Evolutionary conservation across 495 filamentous ascomycete genomes (phyloP), one percentile per base, ranked within the genome.

Genomic region (Lasiosphaeris hirsuta): DNA sequence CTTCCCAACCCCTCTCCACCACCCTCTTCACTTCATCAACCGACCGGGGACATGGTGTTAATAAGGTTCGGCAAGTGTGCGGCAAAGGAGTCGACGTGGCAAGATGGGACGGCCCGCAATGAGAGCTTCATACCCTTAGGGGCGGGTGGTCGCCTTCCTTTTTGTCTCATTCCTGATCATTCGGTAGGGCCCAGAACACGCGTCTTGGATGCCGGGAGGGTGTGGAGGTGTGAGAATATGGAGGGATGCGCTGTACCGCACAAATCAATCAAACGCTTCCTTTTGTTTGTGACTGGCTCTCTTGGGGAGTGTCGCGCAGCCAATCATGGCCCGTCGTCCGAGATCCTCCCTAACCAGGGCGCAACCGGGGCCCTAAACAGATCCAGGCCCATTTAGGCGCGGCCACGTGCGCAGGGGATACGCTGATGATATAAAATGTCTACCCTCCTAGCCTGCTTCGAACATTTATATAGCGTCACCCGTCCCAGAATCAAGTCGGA

Each of bases 371-470:
- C 23, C 5, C 23, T 30, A 14, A 40, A 34, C 30, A 38, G 18
- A 34, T 18, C 41, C n/a, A 40, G 34, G 23, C 43, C 67, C 65
- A 64, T 60, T 63, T 54, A 66, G 49, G 57, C 44, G 36, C 46
- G 56, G 67, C 63, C 69, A 70, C 68, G 67, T 69, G 63, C 67
- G 30, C 51, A 40, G 17, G 18, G 42, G 41, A n/a, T 45, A 15
- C 58, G 58, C 41, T 59, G 44, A 62, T 63, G 60, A 58, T 65
- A 67, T 64, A 63, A 63, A 67, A 64, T 58, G 36, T 57, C 62
- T 40, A 40, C 48, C 48, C 41, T 57, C 51, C 56, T 60, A 51
- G 43, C 44, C 48, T 42, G 23, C 18, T 38, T 49, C 36, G 38
- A 45, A 18, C 30, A 4, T 7, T 51, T 54, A 42, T 40, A 37